These are phyloP conservation scores for Barbarea vulgaris DNA, from an alignment of 345 rosid genomes.

Conservation along the genomic window DNA sequence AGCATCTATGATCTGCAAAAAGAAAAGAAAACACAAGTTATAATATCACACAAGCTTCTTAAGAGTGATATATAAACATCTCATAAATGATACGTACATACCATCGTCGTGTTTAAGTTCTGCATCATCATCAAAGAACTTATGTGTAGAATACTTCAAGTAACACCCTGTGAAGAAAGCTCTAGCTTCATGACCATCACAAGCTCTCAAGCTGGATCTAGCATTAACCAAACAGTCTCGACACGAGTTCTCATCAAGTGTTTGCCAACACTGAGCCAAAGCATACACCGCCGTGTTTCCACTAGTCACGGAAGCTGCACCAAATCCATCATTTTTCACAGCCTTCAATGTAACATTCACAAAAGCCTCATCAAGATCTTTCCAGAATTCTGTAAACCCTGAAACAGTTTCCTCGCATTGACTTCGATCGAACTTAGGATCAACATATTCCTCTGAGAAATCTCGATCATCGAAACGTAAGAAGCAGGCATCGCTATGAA, in stretches of 20 bases:
- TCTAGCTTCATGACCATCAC: constrained; percentile 55
- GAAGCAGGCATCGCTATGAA: constrained; percentile 71
- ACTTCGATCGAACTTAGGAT: constrained; percentile 37
- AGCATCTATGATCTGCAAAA: constrained; percentile 20
- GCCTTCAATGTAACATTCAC: constrained; percentile 49
- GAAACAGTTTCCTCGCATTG: constrained; percentile 28
- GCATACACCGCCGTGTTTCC: constrained; percentile 48
- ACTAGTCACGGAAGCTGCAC: constrained; percentile 31
- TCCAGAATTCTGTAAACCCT: constrained; percentile 22
- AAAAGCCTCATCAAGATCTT: constrained; percentile 41
- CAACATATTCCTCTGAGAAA: constrained; percentile 53
- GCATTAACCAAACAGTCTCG: constrained; percentile 56
- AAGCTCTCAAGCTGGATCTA: constrained; percentile 40
- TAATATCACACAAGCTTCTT: not conserved
- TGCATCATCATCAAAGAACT: constrained; percentile 41
- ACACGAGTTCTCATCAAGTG: constrained; percentile 48
- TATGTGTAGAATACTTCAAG: constrained; percentile 55
- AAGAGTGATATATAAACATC: not conserved
- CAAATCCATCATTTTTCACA: constrained; percentile 47
- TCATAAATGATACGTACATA: not conserved
- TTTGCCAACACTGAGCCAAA: constrained; percentile 77
- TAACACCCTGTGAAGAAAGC: constrained; percentile 71
- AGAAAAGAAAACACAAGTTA: constrained; percentile 12
- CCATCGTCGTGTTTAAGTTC: constrained; percentile 16
- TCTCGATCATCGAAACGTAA: constrained; percentile 54